Base-by-base conservation (phyloP, 129 eudicot species). In the Tagetes patula region DNA sequence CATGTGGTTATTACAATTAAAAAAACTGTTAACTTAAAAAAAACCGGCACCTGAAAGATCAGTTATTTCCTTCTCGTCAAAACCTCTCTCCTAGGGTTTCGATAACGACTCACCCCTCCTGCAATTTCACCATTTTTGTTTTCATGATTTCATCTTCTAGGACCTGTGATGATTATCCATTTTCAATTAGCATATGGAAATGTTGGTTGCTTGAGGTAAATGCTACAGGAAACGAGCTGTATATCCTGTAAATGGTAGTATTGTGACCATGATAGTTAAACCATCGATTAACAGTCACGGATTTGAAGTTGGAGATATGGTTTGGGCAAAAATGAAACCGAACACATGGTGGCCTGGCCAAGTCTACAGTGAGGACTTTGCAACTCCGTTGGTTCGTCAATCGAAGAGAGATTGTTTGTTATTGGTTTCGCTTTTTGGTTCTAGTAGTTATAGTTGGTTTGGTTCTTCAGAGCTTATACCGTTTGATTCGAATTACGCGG, bases 301-400 rank as follows among this genome's bases (percentile, higher is more conserved):
- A 1, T 90, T 75, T 72, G 85, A 87, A 62, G 75, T 94, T 1
- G 98, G 97, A 7, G 97, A 94, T 80, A 83, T 94, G 98, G 96
- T 94, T 37, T 94, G 98, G 98, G 98, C 97, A 3, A 94, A 94
- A 71, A 96, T 94, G 82, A 94, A 94, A 66, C 90, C 96, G 0
- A 96, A 88, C 45, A 96, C 89, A 4, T 94, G 98, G 98, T 94
- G 98, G 98, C 98, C 98, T 2, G 98, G 98, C 32, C 87, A 84
- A 32, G 79, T 94, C 4, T 94, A 62, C 52, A 81, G 79, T 75
- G 98, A 94, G 58, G 89, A 78, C 0, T 86, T 94, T 50, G 96
- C 97, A 0, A 63, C 89, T 3, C 68, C 88, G 27, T 82, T 86
- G 3, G 97, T 94, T 55, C 82, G 88, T n/a, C 67, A 83, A 72